A percentile compares a stretch with the other conserved stretches of the same genome.
These are phyloP conservation scores for Cenchrus purpureus DNA, from an alignment of 176 grass and related monocot species.

Conservation along the genomic window DNA sequence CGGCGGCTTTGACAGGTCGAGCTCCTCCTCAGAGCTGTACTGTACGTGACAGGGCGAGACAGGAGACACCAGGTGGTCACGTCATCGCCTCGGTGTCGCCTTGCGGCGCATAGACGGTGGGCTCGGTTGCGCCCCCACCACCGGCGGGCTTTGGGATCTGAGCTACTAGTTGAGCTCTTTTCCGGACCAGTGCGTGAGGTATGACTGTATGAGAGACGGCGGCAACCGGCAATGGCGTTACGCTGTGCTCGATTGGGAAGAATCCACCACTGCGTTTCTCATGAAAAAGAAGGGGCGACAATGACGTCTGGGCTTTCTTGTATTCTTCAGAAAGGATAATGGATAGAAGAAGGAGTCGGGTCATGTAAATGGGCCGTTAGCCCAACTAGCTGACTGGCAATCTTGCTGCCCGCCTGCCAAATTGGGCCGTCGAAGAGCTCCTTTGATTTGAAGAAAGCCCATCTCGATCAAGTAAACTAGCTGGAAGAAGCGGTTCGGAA, in stretches of 20 bases:
- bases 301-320: background rate
- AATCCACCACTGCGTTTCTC: background rate
- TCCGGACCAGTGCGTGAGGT: background rate
- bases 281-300: no score
- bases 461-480: no score
- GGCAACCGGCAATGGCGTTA: background rate
- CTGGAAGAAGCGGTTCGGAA: no score
- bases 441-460: no score
- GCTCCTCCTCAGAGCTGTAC: background rate
- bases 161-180: background rate
- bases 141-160: background rate
- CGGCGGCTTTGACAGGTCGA: constrained; percentile 30
- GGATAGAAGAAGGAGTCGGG: no score
- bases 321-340: background rate
- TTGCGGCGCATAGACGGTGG: background rate
- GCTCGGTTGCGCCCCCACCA: background rate
- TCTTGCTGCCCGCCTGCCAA: no score
- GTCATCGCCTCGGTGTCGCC: background rate
- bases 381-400: background rate
- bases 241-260: background rate
- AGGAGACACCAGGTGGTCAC: constrained; percentile 11
- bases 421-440: background rate
- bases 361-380: background rate
- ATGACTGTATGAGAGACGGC: background rate
- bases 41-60: background rate